A percentile compares a stretch with the other conserved stretches of the same genome.
These are phyloP conservation scores for Gynandropsis gynandra DNA, from an alignment of 345 rosid species.

Conservation along the genomic window DNA sequence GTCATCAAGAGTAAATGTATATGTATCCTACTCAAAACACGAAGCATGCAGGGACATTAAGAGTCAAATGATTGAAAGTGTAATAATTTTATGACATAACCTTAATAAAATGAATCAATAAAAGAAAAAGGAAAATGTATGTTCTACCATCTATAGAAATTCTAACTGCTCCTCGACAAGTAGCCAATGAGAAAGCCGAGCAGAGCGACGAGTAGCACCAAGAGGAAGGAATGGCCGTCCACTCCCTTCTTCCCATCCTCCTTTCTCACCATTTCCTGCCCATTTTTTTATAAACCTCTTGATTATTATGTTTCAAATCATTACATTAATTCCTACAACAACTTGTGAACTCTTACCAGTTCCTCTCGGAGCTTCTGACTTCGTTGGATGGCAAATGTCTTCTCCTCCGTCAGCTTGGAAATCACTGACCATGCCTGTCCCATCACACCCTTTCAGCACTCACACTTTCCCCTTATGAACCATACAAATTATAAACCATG, in stretches of 20 bases:
- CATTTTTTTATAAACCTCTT: not conserved
- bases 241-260: constrained; percentile 36
- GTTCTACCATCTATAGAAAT: too few relatives aligned
- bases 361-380: constrained; percentile 53
- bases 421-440: constrained; percentile 66
- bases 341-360: constrained; percentile 43
- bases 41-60: too few relatives aligned
- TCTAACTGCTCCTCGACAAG: constrained; percentile 40
- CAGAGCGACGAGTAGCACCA: constrained; percentile 49
- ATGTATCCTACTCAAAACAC: too few relatives aligned
- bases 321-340: not conserved
- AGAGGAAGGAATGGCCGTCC: constrained; percentile 38
- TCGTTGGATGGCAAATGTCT: constrained; percentile 50
- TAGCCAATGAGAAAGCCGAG: constrained; percentile 56
- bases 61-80: too few relatives aligned
- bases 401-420: constrained; percentile 71
- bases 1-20: too few relatives aligned
- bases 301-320: too few relatives aligned
- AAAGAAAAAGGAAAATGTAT: too few relatives aligned
- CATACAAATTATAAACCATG: not conserved
- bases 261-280: constrained; percentile 58
- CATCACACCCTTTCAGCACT: constrained; percentile 10
- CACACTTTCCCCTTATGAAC: not conserved
- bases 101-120: too few relatives aligned
- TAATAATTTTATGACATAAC: too few relatives aligned